These are phyloP conservation scores for Zygnema circumcarinatum DNA, from an alignment of 139 green algal species.

Conservation along the genomic window DNA sequence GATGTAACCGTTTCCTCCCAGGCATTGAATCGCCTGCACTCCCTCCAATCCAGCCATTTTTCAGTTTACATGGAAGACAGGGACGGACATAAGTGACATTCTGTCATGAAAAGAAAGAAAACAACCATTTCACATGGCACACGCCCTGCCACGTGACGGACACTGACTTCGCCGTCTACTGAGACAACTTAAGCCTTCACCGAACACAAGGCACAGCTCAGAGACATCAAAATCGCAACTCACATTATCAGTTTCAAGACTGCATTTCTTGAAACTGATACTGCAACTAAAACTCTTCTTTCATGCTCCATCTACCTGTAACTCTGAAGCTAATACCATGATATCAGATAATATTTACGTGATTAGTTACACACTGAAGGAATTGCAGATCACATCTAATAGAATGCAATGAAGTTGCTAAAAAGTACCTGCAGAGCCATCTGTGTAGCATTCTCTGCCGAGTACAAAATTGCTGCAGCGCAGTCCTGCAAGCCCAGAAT, in stretches of 20 bases:
- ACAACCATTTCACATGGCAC: conserved; percentile 8
- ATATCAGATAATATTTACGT: no score
- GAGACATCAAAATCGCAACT: no score
- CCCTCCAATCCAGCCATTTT: background rate
- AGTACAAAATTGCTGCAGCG: conserved; percentile 85
- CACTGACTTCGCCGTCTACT: background rate
- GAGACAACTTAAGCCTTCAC: no score
- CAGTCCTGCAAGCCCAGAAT: conserved; percentile 86
- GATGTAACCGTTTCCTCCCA: conserved; percentile 94
- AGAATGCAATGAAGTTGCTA: no score
- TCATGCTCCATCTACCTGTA: no score
- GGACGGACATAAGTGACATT: background rate
- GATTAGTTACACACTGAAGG: no score
- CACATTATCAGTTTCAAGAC: no score
- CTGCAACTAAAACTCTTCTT: no score
- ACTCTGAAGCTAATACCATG: no score
- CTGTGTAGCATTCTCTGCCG: conserved; percentile 82
- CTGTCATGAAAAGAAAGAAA: background rate
- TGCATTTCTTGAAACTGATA: no score
- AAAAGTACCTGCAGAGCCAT: conserved; percentile 76
- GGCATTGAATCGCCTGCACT: conserved; percentile 71
- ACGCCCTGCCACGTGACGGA: background rate
- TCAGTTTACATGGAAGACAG: background rate
- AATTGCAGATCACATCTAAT: no score
- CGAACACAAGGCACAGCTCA: no score